A percentile compares a stretch with the other conserved stretches of the same genome.
Conservation (phyloP, 208 protist species). For the Leishmania gerbilli region DNA sequence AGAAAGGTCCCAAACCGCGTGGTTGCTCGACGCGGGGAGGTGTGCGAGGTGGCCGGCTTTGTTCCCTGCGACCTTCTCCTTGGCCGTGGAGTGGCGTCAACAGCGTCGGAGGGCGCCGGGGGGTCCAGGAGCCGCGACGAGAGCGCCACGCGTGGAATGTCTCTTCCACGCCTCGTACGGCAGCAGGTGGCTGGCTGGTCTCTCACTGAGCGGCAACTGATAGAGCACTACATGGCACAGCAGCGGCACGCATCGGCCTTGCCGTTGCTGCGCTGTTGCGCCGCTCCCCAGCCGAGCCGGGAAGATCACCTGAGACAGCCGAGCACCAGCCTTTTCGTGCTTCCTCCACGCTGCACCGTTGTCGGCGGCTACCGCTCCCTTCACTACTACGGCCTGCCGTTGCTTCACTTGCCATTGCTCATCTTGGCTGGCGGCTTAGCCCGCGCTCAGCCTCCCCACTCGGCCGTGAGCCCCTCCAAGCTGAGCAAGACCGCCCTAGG, state of each 20-base stretch:
- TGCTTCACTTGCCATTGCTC: slow-evolving; percentile 52
- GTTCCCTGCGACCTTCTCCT: background rate
- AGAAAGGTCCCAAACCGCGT: background rate
- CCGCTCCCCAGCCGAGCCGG: background rate
- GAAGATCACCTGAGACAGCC: background rate
- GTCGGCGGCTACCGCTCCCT: slow-evolving; percentile 58
- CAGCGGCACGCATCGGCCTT: slow-evolving; percentile 26
- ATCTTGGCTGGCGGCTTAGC: slow-evolving; percentile 16
- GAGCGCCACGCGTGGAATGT: background rate
- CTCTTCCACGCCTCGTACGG: slow-evolving; percentile 5
- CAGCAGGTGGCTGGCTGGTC: slow-evolving; percentile 11
- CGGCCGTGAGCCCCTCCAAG: background rate
- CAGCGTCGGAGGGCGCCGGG: background rate
- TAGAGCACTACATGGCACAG: slow-evolving; percentile 31
- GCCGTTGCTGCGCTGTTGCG: slow-evolving; percentile 35
- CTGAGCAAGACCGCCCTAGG: background rate
- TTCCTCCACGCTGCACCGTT: slow-evolving; percentile 32
- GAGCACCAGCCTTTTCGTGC: slow-evolving; percentile 11
- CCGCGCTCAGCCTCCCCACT: background rate
- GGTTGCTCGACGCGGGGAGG: slow-evolving; percentile 4
- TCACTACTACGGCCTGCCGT: slow-evolving; percentile 66
- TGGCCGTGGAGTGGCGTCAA: background rate
- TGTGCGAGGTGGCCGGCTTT: slow-evolving; percentile 38
- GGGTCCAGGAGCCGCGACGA: background rate
- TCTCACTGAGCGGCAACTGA: background rate